phyloP scores from a whole-genome alignment of 1,284 basidiomycete species.

The Hypsizygus ulmarius region DNA sequence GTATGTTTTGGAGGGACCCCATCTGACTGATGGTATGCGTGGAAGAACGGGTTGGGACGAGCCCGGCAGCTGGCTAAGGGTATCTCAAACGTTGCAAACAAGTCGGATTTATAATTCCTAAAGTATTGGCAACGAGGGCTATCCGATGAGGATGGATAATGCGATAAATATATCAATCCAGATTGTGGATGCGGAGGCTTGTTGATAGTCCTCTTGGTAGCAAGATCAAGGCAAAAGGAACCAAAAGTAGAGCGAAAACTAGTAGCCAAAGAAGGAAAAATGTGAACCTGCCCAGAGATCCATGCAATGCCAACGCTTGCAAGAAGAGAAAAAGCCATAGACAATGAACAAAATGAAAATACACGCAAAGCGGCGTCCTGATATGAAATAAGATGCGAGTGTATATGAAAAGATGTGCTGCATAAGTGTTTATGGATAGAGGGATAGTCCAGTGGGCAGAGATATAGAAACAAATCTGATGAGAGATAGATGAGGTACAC shows the following conservation, averaged over 20 bases:
- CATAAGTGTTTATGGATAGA: conserved; percentile 11
- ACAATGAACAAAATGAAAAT: not conserved
- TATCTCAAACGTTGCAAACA: too few species aligned
- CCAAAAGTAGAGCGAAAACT: conserved; percentile 2
- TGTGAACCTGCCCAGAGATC: conserved; percentile 13
- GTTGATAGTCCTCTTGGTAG: conserved; percentile 3
- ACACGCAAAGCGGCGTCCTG: not conserved
- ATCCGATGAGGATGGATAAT: conserved; percentile 14
- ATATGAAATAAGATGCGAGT: conserved; percentile 5
- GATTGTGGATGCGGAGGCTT: conserved; percentile 5
- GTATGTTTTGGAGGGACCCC: too few species aligned
- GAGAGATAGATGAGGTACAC: conserved; percentile 20
- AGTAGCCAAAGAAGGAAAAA: conserved; percentile 3
- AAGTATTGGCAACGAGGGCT: conserved; percentile 6
- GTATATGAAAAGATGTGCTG: conserved; percentile 15
- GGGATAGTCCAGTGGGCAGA: conserved; percentile 18
- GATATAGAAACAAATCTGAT: conserved; percentile 23
- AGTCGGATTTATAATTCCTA: too few species aligned
- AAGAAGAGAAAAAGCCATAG: not conserved
- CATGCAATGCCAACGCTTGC: conserved; percentile 6
- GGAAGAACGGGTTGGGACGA: too few species aligned
- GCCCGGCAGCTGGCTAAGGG: too few species aligned
- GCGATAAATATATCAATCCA: conserved; percentile 12
- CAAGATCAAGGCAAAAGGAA: conserved; percentile 1
- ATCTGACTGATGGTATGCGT: too few species aligned